Evolutionary conservation across 164 flowering plant species (phyloP).

Genomic region (Stephania yunnanensis): DNA sequence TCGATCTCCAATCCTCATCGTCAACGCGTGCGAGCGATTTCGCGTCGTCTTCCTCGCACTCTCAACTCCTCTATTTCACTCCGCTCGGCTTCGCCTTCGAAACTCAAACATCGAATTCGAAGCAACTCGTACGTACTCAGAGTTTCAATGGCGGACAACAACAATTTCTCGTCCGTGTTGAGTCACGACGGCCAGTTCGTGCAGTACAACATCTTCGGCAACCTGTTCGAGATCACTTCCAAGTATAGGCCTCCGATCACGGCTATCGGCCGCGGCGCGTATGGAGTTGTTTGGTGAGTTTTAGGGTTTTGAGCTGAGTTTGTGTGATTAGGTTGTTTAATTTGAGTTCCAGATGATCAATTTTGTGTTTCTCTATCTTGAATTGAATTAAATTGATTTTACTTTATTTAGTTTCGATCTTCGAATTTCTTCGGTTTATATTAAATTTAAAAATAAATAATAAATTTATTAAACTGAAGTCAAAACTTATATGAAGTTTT

Average conservation of each 20-base stretch:
- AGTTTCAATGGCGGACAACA: not conserved
- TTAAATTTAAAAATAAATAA: too few relatives aligned
- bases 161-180: slow-evolving; percentile 45
- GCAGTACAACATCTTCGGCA: slow-evolving; percentile 71
- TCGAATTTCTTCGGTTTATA: too few relatives aligned
- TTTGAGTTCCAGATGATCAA: too few relatives aligned
- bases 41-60: not conserved
- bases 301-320: not conserved
- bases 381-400: not conserved
- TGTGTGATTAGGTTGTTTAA: not conserved
- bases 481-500: too few relatives aligned
- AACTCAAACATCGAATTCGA: not conserved
- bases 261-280: slow-evolving; percentile 94
- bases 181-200: slow-evolving; percentile 66
- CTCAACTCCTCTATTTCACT: not conserved
- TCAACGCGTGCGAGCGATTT: not conserved
- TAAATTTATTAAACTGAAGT: too few relatives aligned
- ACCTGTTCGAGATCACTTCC: slow-evolving; percentile 66
- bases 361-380: too few relatives aligned
- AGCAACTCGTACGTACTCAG: not conserved
- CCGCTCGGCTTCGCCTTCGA: not conserved
- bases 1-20: not conserved
- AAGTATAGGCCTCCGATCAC: slow-evolving; percentile 78
- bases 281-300: slow-evolving; percentile 85
- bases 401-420: too few relatives aligned